These are phyloP conservation scores for Cylindrodendrum hubeiense DNA, from an alignment of 2,329 filamentous ascomycete species.

Conservation along the genomic window DNA sequence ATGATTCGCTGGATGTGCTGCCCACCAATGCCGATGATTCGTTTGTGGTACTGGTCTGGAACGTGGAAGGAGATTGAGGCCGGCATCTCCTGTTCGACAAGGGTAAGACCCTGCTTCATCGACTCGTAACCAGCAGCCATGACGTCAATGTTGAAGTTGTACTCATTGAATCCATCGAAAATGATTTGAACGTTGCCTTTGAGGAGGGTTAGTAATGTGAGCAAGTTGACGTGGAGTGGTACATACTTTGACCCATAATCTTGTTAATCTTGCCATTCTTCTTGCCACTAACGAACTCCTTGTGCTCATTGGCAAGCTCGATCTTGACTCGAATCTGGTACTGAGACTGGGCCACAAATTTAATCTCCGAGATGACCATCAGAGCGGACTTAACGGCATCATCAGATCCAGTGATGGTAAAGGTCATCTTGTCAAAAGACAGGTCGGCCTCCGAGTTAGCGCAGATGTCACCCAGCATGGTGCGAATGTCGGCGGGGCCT, in stretches of 20 bases:
- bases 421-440: constrained; percentile 93
- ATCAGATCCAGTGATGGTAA: constrained; percentile 94
- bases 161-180: constrained; percentile 99
- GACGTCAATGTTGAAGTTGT: constrained; percentile 99
- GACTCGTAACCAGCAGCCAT: constrained; percentile 93
- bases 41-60: constrained; percentile 98
- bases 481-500: constrained; percentile 79
- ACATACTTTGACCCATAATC: constrained; percentile 93
- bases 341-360: constrained; percentile 86
- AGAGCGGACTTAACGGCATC: constrained; percentile 97
- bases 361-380: constrained; percentile 91
- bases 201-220: constrained; percentile 38
- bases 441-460: constrained; percentile 96
- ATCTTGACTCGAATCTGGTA: constrained; percentile 98
- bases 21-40: constrained; percentile 97
- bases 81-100: constrained; percentile 99
- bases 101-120: constrained; percentile 89
- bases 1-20: constrained; percentile 99
- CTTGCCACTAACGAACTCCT: constrained; percentile 99
- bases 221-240: background rate
- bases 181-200: constrained; percentile 95
- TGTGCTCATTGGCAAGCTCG: constrained; percentile 98
- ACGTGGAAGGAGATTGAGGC: constrained; percentile 99
- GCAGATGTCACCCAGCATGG: constrained; percentile 96
- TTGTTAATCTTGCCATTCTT: constrained; percentile 99